phyloP scores from a whole-genome alignment of 192 early-diverging fungal genomes.

The Coemansia aciculifera region DNA sequence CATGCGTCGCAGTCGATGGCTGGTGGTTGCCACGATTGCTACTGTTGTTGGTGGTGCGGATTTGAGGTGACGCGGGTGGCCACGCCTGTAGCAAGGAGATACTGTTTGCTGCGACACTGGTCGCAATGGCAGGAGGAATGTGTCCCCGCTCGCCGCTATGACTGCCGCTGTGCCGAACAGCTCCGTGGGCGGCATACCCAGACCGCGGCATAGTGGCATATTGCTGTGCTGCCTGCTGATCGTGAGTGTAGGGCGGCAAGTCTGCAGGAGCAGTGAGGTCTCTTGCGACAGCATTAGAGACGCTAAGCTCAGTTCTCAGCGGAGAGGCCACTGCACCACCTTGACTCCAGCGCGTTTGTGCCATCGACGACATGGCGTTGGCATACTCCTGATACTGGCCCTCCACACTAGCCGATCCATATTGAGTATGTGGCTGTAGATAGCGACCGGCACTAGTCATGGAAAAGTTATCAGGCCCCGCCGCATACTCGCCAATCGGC shows the following conservation, averaged over 20 bases:
- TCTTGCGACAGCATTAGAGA: neutral
- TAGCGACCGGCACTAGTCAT: neutral
- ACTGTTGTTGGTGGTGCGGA: neutral
- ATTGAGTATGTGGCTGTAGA: neutral
- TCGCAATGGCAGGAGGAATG: constrained; percentile 8
- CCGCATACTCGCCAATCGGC: neutral
- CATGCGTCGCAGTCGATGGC: neutral
- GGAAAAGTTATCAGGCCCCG: neutral
- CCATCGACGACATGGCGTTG: constrained; percentile 18
- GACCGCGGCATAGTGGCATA: constrained; percentile 42
- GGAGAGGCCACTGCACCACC: constrained; percentile 33
- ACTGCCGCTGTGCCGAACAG: neutral
- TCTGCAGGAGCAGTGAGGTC: constrained; percentile 1
- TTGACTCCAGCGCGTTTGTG: constrained; percentile 49
- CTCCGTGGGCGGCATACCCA: constrained; percentile 13
- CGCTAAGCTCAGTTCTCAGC: constrained; percentile 33
- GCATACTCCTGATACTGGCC: constrained; percentile 29
- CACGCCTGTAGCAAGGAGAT: constrained; percentile 15
- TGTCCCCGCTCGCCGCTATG: constrained; percentile 17
- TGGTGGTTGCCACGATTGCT: constrained; percentile 1
- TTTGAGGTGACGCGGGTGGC: constrained; percentile 18
- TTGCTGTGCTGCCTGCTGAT: constrained; percentile 24
- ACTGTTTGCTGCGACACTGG: constrained; percentile 8
- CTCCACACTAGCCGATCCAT: constrained; percentile 9
- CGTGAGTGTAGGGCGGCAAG: constrained; percentile 5